Evolutionary conservation across 1,284 basidiomycete species (phyloP).

Genomic region (Polyporus tsugae): DNA sequence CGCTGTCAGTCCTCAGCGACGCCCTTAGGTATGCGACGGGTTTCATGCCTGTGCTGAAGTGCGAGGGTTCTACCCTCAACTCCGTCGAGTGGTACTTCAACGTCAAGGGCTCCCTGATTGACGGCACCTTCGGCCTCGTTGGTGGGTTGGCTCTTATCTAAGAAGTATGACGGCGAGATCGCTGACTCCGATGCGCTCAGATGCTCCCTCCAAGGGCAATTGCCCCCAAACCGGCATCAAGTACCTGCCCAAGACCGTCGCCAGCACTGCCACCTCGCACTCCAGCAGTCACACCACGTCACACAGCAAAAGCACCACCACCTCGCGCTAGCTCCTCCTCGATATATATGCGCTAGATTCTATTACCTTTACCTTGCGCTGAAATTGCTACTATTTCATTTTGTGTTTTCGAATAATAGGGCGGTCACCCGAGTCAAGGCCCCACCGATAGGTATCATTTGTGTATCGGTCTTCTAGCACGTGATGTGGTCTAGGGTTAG

Average conservation of each 20-base stretch:
- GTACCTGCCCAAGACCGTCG: conserved; percentile 62
- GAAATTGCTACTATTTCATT: no score
- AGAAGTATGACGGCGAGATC: background rate
- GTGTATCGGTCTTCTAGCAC: no score
- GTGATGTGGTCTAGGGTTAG: no score
- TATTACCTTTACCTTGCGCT: no score
- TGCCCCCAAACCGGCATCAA: conserved; percentile 64
- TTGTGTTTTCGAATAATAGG: no score
- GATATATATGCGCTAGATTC: no score
- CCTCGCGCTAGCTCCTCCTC: background rate
- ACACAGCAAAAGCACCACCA: background rate
- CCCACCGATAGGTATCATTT: no score
- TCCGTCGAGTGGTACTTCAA: conserved; percentile 75
- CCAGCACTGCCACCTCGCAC: conserved; percentile 19
- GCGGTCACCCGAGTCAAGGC: no score
- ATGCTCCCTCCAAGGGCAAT: conserved; percentile 57
- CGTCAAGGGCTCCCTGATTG: conserved; percentile 69
- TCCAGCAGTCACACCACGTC: background rate
- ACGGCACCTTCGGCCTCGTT: conserved; percentile 69
- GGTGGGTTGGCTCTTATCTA: conserved; percentile 43
- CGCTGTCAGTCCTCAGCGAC: conserved; percentile 60
- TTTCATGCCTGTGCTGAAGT: conserved; percentile 66
- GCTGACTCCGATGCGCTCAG: conserved; percentile 43
- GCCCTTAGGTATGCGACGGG: conserved; percentile 65
- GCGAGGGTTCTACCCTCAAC: conserved; percentile 55